phyloP scores from a whole-genome alignment of 257 asterid genomes.

The Solanum rostratum region DNA sequence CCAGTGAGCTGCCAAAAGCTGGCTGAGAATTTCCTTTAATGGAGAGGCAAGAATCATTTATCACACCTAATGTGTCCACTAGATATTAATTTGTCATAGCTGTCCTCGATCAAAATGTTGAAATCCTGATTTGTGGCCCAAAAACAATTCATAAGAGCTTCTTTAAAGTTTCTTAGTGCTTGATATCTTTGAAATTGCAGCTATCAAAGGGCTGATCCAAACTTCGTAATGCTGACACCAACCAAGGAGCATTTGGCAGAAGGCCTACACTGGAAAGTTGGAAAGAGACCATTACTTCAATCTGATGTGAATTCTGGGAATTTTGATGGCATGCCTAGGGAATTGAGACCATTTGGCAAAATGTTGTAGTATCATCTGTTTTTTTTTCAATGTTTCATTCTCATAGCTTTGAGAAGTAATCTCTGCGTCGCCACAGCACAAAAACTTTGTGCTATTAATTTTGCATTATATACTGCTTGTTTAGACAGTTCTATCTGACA shows the following conservation, averaged over 20 bases:
- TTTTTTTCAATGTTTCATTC: neutral
- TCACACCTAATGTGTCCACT: neutral
- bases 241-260: slow-evolving; percentile 91
- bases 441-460: neutral
- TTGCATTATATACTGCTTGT: neutral
- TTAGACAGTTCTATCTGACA: neutral
- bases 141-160: neutral
- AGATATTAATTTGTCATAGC: neutral
- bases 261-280: slow-evolving; percentile 75
- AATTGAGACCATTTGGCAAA: slow-evolving; percentile 63
- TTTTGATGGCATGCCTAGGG: slow-evolving; percentile 66
- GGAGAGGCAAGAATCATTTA: neutral
- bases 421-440: neutral
- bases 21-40: neutral
- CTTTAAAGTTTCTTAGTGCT: neutral
- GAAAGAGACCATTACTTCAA: slow-evolving; percentile 58
- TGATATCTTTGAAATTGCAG: slow-evolving; percentile 22
- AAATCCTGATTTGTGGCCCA: neutral
- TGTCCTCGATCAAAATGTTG: neutral
- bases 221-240: slow-evolving; percentile 87
- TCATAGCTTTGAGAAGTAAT: neutral
- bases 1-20: neutral
- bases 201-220: slow-evolving; percentile 87
- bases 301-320: slow-evolving; percentile 75
- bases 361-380: slow-evolving; percentile 31